These are phyloP conservation scores for Xerocomus brunneocitrinus DNA, from an alignment of 768 basidiomycete species.

Conservation along the genomic window DNA sequence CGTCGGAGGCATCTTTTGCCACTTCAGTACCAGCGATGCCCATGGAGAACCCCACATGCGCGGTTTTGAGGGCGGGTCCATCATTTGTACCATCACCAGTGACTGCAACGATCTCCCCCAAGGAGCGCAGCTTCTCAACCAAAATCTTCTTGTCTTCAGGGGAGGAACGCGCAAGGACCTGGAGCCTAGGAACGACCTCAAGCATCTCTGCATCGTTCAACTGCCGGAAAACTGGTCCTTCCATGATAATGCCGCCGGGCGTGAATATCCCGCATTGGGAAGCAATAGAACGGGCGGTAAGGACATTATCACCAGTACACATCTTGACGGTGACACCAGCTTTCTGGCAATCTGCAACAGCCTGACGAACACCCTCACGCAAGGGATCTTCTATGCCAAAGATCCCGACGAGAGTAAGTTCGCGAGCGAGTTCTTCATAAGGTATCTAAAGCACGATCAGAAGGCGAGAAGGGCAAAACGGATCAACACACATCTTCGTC, in stretches of 20 bases:
- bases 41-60: constrained; percentile 97
- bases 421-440: constrained; percentile 61
- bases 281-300: constrained; percentile 95
- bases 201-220: constrained; percentile 66
- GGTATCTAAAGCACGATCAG: constrained; percentile 44
- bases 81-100: constrained; percentile 99
- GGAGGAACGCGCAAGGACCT: constrained; percentile 95
- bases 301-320: constrained; percentile 97
- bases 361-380: constrained; percentile 82
- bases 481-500: constrained; percentile 51
- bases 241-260: constrained; percentile 94
- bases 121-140: constrained; percentile 78
- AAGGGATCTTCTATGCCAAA: constrained; percentile 96
- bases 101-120: constrained; percentile 91
- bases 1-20: constrained; percentile 98
- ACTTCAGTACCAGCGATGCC: constrained; percentile 96
- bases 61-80: constrained; percentile 92
- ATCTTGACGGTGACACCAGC: constrained; percentile 96
- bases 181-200: constrained; percentile 85
- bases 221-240: constrained; percentile 89
- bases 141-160: constrained; percentile 96
- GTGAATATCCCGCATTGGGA: constrained; percentile 94
- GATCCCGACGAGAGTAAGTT: constrained; percentile 84
- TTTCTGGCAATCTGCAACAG: constrained; percentile 79
- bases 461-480: background rate